Conservation (phyloP, 1,284 basidiomycete species). For the Ustilago cynodontis region DNA sequence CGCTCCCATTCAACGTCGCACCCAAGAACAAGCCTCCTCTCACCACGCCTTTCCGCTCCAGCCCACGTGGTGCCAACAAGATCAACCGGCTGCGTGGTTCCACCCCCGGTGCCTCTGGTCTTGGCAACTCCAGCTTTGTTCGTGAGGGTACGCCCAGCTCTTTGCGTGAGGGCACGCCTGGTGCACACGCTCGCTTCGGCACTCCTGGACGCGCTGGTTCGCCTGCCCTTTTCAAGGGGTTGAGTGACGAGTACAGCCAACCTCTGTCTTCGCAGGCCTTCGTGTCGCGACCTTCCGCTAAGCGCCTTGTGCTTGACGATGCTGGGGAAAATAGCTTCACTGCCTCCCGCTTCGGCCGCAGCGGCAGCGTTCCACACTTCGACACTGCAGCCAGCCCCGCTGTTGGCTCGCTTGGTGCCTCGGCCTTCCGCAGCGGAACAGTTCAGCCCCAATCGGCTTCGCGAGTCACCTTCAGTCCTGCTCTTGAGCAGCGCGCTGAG, state of each 20-base stretch:
- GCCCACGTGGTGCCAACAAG: conserved; percentile 59
- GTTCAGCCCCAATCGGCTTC: conserved; percentile 43
- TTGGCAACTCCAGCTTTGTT: conserved; percentile 45
- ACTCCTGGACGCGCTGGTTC: conserved; percentile 64
- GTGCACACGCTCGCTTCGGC: conserved; percentile 42
- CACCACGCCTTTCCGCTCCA: conserved; percentile 72
- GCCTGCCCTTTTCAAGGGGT: conserved; percentile 71
- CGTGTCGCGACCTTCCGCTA: conserved; percentile 84
- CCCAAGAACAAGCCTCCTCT: conserved; percentile 71
- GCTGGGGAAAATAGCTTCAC: conserved; percentile 45
- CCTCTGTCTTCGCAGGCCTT: conserved; percentile 73
- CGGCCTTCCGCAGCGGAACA: conserved; percentile 50
- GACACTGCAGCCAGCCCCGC: conserved; percentile 41
- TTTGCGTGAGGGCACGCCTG: conserved; percentile 66
- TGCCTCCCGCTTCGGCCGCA: conserved; percentile 44
- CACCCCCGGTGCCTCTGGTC: conserved; percentile 58
- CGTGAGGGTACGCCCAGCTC: conserved; percentile 57
- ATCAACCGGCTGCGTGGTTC: conserved; percentile 66
- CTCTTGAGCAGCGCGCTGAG: conserved; percentile 55
- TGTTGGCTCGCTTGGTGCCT: conserved; percentile 36
- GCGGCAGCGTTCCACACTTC: conserved; percentile 51
- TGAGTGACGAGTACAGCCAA: conserved; percentile 73
- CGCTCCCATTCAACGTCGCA: conserved; percentile 69
- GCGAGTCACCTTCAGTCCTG: conserved; percentile 63
- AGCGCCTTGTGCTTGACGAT: conserved; percentile 87